Evolutionary conservation across 495 filamentous ascomycete genomes (phyloP), one percentile per base, ranked within the genome.

Genomic region (Hypoxylon intermedium): DNA sequence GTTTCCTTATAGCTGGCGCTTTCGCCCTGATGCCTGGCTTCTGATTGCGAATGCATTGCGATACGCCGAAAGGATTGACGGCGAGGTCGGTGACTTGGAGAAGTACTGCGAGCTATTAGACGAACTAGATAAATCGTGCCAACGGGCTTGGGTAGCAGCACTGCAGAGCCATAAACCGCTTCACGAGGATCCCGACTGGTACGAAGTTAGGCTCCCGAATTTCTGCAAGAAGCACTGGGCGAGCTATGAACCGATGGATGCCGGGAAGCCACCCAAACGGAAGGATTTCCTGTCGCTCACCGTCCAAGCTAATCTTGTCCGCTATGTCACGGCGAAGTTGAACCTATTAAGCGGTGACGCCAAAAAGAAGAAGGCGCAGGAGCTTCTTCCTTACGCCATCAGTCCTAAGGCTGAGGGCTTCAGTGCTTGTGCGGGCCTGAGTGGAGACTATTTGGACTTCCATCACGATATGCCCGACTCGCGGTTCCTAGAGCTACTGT

Each of bases 391-490:
- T 11, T 66, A 59, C 23, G 58, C 67, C 7, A 65, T 72, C 16
- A 60, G 67, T 24, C 69, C 69, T 6, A 68, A 64, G 46, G 60
- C 60, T 24, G 69, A 72, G 9, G 69, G 69, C 6, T 65, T 72
- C 21, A 68, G 64, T 20, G 67, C 67, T n/a, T 72, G 67, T 9
- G 69, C 64, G 9, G 57, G 60, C 34, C 49, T 66, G 9, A 68
- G 58, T 15, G 65, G 64, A 23, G 69, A 72, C 20, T 72, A 72
- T 31, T 42, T 46, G n/a, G 69, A 72, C 26, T 70, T 72, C 49
- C 69, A 72, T 42, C 69, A 67, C 45, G 69, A 72, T 23, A 72
- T 72, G 69, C 69, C 69, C 6, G 69, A 72, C 21, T 64, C 64
- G 1, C 56, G 58, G 2, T 36, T 72, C 0, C 46, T 72, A 5